Base-by-base conservation (phyloP, 2,329 filamentous ascomycete genomes). In the Diplodia sapinea region DNA sequence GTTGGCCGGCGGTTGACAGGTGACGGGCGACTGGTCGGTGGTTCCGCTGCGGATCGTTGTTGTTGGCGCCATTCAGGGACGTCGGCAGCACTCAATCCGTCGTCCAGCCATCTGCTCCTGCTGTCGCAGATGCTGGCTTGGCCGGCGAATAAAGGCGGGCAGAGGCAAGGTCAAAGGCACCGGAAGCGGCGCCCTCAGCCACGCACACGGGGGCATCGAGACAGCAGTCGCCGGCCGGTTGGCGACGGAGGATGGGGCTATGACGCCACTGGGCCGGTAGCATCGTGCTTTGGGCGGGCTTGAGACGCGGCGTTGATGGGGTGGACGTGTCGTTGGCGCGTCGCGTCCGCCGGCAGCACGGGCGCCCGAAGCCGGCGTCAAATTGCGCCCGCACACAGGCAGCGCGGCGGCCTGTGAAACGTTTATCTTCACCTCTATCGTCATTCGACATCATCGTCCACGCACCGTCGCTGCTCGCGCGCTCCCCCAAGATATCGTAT, bases 381-480 rank as follows among this genome's bases (percentile, higher is more conserved):
- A 33, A 33, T 33, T 33, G 31, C 31, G 54, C 17, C 17, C 20
- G 38, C 57, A n/a, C 43, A 49, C 40, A 49, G 40, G 26, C 57
- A 8, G 56, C 40, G 40, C 26, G 13, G 40, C 57, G 26, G 40
- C 57, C 57, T 59, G 57, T 61, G 57, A 49, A 61, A 61, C 57
- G 57, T 26, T 61, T 61, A 61, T 61, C 57, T 43, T n/a, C 9
- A 61, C 57, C 23, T 61, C 57, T 61, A 49, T 61, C 57, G 57
- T 61, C 57, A 61, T 61, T 29, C n/a, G 40, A 49, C 57, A 49
- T 33, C 40, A 20, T 31, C 26, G 23, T 6, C 20, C 56, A 20
- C 8, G 17, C 26, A 47, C 20, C 56, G 20, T 12, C 15, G 40
- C 40, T 20, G 57, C 40, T 33, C 15, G 31, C 31, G 31, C 31